Percentiles rank a stretch among this genome's conserved stretches.
Evolutionary conservation across 768 basidiomycete species (phyloP).

Genomic region (Lentinula sp.): DNA sequence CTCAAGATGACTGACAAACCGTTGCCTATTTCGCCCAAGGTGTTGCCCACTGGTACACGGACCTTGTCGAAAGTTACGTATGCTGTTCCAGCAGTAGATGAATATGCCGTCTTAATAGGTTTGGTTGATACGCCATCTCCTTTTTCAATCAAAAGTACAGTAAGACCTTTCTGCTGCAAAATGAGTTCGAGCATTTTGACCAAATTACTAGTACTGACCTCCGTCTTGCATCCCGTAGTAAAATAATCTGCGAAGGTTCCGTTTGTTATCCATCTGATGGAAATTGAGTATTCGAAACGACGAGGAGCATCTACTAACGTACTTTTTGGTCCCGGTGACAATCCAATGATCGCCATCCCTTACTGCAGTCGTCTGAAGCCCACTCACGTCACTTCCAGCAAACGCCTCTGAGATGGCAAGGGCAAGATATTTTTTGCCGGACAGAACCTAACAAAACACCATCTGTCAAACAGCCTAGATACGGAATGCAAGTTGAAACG

Average conservation of each 20-base stretch:
- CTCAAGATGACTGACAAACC: constrained; percentile 80
- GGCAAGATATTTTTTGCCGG: constrained; percentile 80
- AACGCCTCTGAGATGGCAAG: constrained; percentile 94
- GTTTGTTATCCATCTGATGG: constrained; percentile 79
- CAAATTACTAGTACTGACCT: constrained; percentile 31
- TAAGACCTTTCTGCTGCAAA: constrained; percentile 51
- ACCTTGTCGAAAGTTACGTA: constrained; percentile 78
- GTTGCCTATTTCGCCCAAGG: constrained; percentile 79
- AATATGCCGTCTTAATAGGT: constrained; percentile 91
- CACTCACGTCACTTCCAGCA: constrained; percentile 81
- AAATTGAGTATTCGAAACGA: neutral
- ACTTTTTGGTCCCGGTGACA: constrained; percentile 94
- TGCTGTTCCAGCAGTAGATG: constrained; percentile 84
- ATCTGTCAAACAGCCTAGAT: neutral
- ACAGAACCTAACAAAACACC: constrained; percentile 28
- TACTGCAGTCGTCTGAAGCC: constrained; percentile 79
- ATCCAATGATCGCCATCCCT: constrained; percentile 85
- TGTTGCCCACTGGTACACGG: constrained; percentile 81
- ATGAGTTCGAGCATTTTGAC: neutral
- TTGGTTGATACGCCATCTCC: constrained; percentile 74
- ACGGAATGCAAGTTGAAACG: constrained; percentile 5
- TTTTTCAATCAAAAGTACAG: constrained; percentile 72
- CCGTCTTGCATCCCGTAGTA: constrained; percentile 71
- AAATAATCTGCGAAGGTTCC: constrained; percentile 83
- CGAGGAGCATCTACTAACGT: constrained; percentile 10